Evolutionary conservation across 192 early-diverging fungal genomes (phyloP), one percentile per base, ranked within the genome.

Genomic region (Podila minutissima): DNA sequence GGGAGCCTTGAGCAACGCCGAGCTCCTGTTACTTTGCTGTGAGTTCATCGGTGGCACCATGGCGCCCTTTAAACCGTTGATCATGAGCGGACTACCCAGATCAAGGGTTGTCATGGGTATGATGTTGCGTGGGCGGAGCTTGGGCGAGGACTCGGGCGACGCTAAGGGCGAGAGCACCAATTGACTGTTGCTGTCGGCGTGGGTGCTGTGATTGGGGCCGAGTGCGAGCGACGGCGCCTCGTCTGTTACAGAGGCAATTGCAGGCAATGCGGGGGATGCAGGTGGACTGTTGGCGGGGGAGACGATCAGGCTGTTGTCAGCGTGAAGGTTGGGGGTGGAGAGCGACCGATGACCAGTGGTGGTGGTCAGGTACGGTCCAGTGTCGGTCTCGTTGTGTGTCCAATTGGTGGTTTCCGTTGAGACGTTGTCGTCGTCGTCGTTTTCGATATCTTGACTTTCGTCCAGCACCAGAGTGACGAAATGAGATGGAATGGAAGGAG

Each of bases 371-470:
- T 61, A 61, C 12, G 59, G 59, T 19, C 59, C 29, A 61, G 31
- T 55, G 53, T 26, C 24, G n/a, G 59, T 19, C 19, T 55, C 26
- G 29, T 28, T 61, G 4, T 61, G 22, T 19, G 22, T 33, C 15
- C 59, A 19, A 17, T 61, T 61, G 59, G 15, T 61, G 12, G 9
- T 61, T 17, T 61, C 29, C n/a, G n/a, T 55, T 17, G 4, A 4
- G 59, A 24, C 59, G 59, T 31, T 31, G 59, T 55, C 53, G 53
- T 61, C 59, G 59, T 61, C 59, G 59, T 61, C 59, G 20, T 61
- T 31, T 6, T 61, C 31, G 15, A 61, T 28, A 61, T 61, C 12
- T 28, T 61, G 22, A 13, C 24, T 60, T 28, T 31, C 59, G 59
- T 33, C 29, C 3, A 32, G 2, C 10, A 26, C 17, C 15, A 61